These are phyloP conservation scores for Mucor circinelloides DNA, from an alignment of 371 early-diverging fungal species.

Conservation along the genomic window DNA sequence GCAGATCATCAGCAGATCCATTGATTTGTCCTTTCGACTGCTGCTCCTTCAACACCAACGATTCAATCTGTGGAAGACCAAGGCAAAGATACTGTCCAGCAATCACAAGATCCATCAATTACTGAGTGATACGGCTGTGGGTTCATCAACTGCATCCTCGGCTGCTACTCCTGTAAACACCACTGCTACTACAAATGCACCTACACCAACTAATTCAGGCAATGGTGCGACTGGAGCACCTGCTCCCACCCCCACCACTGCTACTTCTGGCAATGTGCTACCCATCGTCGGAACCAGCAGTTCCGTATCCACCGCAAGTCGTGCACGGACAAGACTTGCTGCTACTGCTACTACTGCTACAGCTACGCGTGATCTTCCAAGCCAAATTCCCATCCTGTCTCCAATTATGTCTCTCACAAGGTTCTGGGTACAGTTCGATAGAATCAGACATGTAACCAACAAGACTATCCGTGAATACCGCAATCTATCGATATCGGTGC, in stretches of 20 bases:
- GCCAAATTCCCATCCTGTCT: constrained; percentile 33
- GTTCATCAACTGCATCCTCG: not conserved
- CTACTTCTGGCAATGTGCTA: not conserved
- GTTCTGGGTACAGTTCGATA: constrained; percentile 49
- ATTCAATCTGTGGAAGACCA: constrained; percentile 40
- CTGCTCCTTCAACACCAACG: constrained; percentile 44
- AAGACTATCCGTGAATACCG: constrained; percentile 31
- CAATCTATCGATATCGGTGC: constrained; percentile 33
- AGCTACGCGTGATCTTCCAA: constrained; percentile 16
- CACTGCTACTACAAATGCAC: constrained; percentile 1
- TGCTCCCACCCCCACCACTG: not conserved
- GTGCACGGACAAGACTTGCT: not conserved
- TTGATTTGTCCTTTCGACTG: constrained; percentile 38
- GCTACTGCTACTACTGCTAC: not conserved
- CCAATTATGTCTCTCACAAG: constrained; percentile 40
- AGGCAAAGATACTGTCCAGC: constrained; percentile 34
- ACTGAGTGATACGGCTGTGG: constrained; percentile 9
- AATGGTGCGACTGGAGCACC: not conserved
- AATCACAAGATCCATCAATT: constrained; percentile 36
- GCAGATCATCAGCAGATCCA: constrained; percentile 29
- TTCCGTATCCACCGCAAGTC: not conserved
- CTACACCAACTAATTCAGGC: not conserved
- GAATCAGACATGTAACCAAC: constrained; percentile 41
- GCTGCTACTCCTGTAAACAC: not conserved
- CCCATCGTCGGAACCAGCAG: not conserved